A percentile compares a stretch with the other conserved stretches of the same genome.
Conservation (phyloP, 2,329 filamentous ascomycete genomes). For the Cordyceps fumosorosea region DNA sequence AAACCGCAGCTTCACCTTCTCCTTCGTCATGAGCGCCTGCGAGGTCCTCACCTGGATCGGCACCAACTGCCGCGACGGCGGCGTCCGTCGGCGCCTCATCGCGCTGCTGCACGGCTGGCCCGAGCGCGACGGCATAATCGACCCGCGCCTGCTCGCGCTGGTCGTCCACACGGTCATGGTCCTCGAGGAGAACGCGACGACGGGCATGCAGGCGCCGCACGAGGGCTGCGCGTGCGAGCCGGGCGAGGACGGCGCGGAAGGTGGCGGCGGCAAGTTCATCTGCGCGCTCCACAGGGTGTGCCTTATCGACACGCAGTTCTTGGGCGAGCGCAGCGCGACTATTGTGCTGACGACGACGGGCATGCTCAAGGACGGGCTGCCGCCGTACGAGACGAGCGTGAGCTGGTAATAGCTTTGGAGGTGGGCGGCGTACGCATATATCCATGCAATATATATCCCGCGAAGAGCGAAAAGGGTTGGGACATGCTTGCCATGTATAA, state of each 20-base stretch:
- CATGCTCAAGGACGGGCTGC: background rate
- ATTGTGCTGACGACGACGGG: slow-evolving; percentile 2
- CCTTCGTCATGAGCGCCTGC: background rate
- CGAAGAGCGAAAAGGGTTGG: background rate
- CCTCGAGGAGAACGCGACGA: slow-evolving; percentile 4
- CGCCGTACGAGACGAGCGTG: background rate
- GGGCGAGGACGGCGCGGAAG: no score
- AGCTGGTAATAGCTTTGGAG: background rate
- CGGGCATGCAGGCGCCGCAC: background rate
- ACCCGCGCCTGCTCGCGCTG: background rate
- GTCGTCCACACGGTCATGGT: slow-evolving; percentile 2
- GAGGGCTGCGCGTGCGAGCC: background rate
- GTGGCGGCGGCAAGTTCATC: background rate
- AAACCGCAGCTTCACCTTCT: background rate
- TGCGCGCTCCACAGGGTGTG: background rate
- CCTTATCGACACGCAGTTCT: slow-evolving; percentile 3
- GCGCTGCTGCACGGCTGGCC: background rate
- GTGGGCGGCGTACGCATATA: no score
- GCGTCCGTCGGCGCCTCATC: background rate
- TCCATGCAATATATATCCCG: background rate
- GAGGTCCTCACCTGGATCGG: background rate
- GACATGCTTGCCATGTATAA: background rate
- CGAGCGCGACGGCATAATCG: slow-evolving; percentile 1
- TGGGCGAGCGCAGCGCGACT: background rate
- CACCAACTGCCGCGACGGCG: slow-evolving; percentile 1